Base-by-base conservation (phyloP, 495 filamentous ascomycete species). In the Lophiostoma macrostomum region DNA sequence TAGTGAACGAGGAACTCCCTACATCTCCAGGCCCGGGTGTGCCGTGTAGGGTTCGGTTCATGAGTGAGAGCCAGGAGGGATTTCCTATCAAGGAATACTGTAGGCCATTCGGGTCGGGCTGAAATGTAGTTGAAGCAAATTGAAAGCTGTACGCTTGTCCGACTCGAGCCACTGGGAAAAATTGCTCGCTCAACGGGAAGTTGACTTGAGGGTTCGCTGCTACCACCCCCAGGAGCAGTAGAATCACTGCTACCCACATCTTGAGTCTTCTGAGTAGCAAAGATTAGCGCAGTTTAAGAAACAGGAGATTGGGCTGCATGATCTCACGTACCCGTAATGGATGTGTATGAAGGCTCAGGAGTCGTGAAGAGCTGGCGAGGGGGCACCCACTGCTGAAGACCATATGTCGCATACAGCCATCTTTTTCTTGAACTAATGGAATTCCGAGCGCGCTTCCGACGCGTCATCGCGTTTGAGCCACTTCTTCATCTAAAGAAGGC, bases 131-230 rank as follows among this genome's bases (percentile, higher is more conserved):
- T 12, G 73, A 68, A 4, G 85, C 81, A 65, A 91, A 86, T 30
- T 74, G 71, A 68, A 90, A 91, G 29, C 68, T 71, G 68, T 84
- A 91, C 0, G 74, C 71, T 55, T 84, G 56, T 7, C 75, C 76
- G 5, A 84, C 73, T 46, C 84, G 79, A 3, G 86, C 88, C 43
- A 89, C 82, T 3, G 84, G 84, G 30, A 87, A 87, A 10, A 90
- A 75, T 63, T 93, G 87, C 4, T 85, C 76, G 66, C 90, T 89
- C 57, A 91, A 75, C 0, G 85, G 85, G 43, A 88, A 84, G 29
- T 78, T 78, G 41, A 83, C 71, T 47, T 65, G 53, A 45, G 77
- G 74, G 39, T 63, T 66, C 36, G 79, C 80, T 41, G 63, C 56
- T 14, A 73, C 71, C 10, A 37, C 31, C 6, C 37, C 30, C n/a